Evolutionary conservation across 805 yeast genomes (phyloP).

Genomic region (Suhomyces emberorum): DNA sequence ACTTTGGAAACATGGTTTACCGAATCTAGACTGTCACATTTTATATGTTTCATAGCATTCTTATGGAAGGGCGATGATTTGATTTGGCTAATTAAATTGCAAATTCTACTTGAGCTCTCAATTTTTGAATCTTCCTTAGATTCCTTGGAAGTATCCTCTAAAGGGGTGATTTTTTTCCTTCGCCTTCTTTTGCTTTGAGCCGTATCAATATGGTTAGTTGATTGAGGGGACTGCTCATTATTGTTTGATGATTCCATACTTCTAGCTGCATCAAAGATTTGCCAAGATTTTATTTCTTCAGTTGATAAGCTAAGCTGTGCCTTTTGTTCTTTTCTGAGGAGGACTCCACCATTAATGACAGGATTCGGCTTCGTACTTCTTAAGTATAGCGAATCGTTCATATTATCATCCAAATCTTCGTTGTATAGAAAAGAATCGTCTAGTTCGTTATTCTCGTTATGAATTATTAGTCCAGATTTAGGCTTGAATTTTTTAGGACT

Average conservation of each 20-base stretch:
- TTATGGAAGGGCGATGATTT: conserved; percentile 4
- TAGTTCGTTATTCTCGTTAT: conserved; percentile 28
- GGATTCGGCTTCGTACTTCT: conserved; percentile 1
- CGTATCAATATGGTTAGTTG: not conserved
- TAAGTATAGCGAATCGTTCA: conserved; percentile 1
- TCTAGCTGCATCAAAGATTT: conserved; percentile 30
- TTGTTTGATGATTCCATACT: conserved; percentile 2
- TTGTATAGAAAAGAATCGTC: conserved; percentile 29
- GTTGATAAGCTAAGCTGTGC: conserved; percentile 25
- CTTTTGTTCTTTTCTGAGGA: conserved; percentile 31
- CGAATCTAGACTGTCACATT: no score
- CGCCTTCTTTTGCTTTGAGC: conserved; percentile 12
- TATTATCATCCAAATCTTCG: conserved; percentile 5
- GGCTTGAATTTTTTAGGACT: no score
- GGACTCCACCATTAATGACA: conserved; percentile 38
- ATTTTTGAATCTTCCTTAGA: not conserved
- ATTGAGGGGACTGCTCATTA: not conserved
- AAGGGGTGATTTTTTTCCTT: conserved; percentile 12
- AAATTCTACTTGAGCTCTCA: conserved; percentile 8
- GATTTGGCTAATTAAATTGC: conserved; percentile 11
- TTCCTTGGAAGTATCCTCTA: not conserved
- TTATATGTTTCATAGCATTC: no score
- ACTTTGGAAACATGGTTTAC: no score
- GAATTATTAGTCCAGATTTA: conserved; percentile 21
- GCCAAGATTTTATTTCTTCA: conserved; percentile 40